phyloP scores from a whole-genome alignment of 257 asterid genomes.

The Gentiana straminea region DNA sequence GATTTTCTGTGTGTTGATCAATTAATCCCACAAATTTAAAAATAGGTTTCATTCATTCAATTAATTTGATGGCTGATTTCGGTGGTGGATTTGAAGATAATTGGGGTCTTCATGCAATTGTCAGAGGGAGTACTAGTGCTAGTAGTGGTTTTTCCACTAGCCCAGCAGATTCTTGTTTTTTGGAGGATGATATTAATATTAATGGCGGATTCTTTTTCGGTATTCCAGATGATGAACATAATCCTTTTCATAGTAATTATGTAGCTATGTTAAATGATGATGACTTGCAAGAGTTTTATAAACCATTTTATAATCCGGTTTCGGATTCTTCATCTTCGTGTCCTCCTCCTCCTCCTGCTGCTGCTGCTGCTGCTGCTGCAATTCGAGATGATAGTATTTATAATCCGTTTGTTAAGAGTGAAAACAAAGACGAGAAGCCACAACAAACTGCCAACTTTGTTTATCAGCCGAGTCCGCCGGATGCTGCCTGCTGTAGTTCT shows the following conservation, averaged over 20 bases:
- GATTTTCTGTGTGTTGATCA: not conserved
- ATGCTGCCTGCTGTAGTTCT: conserved; percentile 6
- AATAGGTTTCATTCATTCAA: too few relatives aligned
- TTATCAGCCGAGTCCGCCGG: not conserved
- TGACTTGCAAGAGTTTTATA: conserved; percentile 59
- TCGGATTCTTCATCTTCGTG: conserved; percentile 4
- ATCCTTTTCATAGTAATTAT: conserved; percentile 10
- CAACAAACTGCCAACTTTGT: too few relatives aligned
- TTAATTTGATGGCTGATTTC: conserved; percentile 15
- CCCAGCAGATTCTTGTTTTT: conserved; percentile 1
- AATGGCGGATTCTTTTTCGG: not conserved
- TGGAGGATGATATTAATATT: conserved; percentile 3
- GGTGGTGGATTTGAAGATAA: conserved; percentile 11
- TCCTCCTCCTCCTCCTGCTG: conserved; percentile 4
- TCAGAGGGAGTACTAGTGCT: conserved; percentile 4
- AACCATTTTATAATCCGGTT: conserved; percentile 45
- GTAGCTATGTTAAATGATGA: conserved; percentile 28
- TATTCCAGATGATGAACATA: conserved; percentile 3
- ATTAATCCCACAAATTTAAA: conserved; percentile 8
- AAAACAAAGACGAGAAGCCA: conserved; percentile 17
- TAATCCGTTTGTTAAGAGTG: conserved; percentile 3
- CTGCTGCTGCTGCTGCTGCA: not conserved
- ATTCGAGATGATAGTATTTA: too few relatives aligned
- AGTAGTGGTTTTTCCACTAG: not conserved
- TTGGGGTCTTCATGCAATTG: conserved; percentile 25